phyloP scores from a whole-genome alignment of 306 rosid genomes.

The Vigna trinervia region DNA sequence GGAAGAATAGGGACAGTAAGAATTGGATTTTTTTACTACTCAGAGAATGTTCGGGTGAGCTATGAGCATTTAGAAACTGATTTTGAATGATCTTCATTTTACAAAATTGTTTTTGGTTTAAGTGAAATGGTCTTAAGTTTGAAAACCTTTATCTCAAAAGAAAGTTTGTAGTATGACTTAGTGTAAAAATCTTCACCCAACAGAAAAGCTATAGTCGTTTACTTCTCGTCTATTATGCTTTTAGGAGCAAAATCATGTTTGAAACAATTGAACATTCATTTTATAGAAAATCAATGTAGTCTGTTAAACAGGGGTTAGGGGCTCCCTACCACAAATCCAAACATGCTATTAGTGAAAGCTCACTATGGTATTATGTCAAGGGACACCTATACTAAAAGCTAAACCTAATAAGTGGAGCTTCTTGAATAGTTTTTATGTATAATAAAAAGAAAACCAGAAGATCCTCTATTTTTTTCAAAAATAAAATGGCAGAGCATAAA shows the following conservation, averaged over 20 bases:
- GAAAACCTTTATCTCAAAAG: neutral
- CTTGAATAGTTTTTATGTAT: slow-evolving; percentile 2
- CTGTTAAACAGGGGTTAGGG: neutral
- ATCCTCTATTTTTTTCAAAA: neutral
- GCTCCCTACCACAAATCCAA: neutral
- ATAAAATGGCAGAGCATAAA: slow-evolving; percentile 18
- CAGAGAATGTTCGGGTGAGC: neutral
- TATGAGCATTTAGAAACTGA: neutral
- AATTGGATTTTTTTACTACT: neutral
- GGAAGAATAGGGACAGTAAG: neutral
- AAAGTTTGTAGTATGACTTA: neutral
- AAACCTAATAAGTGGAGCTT: neutral
- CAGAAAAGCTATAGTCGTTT: neutral
- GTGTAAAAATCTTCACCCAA: neutral
- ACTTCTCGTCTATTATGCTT: neutral
- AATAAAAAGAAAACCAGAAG: neutral
- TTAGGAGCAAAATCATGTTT: neutral
- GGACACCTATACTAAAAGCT: neutral
- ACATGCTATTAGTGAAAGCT: neutral
- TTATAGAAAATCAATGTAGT: neutral
- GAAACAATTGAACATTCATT: neutral
- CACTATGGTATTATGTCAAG: neutral
- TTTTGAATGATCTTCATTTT: neutral
- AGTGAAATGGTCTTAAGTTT: slow-evolving; percentile 1
- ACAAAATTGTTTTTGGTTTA: neutral